These are phyloP conservation scores for Babesia bigemina DNA, from an alignment of 169 alveolate genomes.

Conservation along the genomic window DNA sequence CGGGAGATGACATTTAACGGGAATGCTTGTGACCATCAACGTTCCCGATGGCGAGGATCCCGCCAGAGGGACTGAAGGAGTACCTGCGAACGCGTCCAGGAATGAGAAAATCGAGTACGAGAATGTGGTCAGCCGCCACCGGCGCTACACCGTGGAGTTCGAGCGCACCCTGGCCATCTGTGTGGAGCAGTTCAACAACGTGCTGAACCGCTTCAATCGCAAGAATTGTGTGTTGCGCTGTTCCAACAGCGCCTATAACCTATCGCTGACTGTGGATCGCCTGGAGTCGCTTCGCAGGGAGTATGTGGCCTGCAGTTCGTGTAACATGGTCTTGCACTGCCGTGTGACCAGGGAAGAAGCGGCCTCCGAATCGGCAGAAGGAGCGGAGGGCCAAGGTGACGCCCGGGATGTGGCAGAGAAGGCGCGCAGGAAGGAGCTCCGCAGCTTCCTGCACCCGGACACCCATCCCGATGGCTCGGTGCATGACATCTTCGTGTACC, in stretches of 20 bases:
- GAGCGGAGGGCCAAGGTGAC: neutral
- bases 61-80: neutral
- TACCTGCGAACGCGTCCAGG: neutral
- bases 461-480: neutral
- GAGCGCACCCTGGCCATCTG: conserved; percentile 58
- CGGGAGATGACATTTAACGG: neutral
- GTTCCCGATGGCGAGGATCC: conserved; percentile 9
- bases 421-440: neutral
- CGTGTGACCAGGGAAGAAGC: neutral
- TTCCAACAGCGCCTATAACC: conserved; percentile 42
- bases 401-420: neutral
- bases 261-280: neutral
- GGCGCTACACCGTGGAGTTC: conserved; percentile 49
- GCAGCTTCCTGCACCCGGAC: neutral
- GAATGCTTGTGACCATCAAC: conserved; percentile 6
- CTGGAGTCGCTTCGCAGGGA: conserved; percentile 17
- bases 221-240: conserved; percentile 3
- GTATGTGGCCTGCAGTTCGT: conserved; percentile 34
- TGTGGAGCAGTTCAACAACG: conserved; percentile 44
- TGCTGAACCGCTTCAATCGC: conserved; percentile 1
- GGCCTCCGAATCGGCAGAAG: neutral
- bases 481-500: conserved; percentile 32
- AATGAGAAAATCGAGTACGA: conserved; percentile 22
- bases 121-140: conserved; percentile 62
- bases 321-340: conserved; percentile 31